Evolutionary conservation across 495 filamentous ascomycete genomes (phyloP).

Genomic region (Astrothelium subdiscretum): DNA sequence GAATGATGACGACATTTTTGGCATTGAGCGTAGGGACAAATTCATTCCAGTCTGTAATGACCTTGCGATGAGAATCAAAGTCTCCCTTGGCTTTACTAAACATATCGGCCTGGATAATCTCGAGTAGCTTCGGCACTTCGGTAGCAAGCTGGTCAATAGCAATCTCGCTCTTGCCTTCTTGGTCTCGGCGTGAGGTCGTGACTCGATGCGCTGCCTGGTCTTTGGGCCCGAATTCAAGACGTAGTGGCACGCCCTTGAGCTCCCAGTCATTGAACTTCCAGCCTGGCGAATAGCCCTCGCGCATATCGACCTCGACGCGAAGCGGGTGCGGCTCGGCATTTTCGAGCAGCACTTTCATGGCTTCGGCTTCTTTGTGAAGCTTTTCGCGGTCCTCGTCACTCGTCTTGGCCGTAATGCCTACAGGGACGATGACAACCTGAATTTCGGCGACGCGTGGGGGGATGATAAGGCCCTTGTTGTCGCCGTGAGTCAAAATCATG

Average conservation of each 20-base stretch:
- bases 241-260: slow-evolving; percentile 82
- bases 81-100: slow-evolving; percentile 68
- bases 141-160: slow-evolving; percentile 57
- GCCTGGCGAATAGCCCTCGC: slow-evolving; percentile 81
- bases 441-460: slow-evolving; percentile 79
- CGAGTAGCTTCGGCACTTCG: slow-evolving; percentile 65
- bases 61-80: slow-evolving; percentile 65
- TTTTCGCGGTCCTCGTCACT: slow-evolving; percentile 61
- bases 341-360: slow-evolving; percentile 43
- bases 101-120: slow-evolving; percentile 78
- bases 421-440: slow-evolving; percentile 83
- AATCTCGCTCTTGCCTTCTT: slow-evolving; percentile 64
- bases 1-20: slow-evolving; percentile 86
- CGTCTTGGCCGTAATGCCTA: slow-evolving; percentile 80
- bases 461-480: slow-evolving; percentile 86
- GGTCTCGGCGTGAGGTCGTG: slow-evolving; percentile 73
- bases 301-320: slow-evolving; percentile 53
- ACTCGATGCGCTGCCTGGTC: slow-evolving; percentile 73
- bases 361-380: slow-evolving; percentile 59
- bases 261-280: slow-evolving; percentile 99
- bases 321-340: slow-evolving; percentile 22
- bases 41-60: slow-evolving; percentile 77
- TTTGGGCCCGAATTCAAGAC: slow-evolving; percentile 90
- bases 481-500: slow-evolving; percentile 95
- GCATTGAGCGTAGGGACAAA: slow-evolving; percentile 76